phyloP scores from a whole-genome alignment of 2,329 filamentous ascomycete genomes.

The Coniochaeta prunicola region DNA sequence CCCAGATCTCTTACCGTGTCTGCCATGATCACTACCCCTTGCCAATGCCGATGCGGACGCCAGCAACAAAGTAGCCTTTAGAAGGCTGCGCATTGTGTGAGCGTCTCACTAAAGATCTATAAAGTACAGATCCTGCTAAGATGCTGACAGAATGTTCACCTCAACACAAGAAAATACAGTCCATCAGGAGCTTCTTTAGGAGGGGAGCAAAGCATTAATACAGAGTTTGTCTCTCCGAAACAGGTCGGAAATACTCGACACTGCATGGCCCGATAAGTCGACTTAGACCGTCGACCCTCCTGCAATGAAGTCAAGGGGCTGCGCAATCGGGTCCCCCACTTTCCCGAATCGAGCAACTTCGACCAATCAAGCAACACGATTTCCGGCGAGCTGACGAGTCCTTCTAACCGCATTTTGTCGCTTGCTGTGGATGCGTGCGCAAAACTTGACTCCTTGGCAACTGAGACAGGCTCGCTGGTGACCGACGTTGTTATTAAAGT shows the following conservation, averaged over 20 bases:
- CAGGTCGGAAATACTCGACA: neutral
- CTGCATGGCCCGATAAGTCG: neutral
- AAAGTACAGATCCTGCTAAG: neutral
- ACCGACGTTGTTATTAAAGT: neutral
- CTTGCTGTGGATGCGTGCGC: neutral
- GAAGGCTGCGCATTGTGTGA: slow-evolving; percentile 25
- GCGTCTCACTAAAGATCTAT: neutral
- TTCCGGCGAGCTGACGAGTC: neutral
- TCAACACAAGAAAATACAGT: neutral
- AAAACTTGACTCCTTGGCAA: neutral
- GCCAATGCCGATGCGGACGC: slow-evolving; percentile 24
- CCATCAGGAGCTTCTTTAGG: neutral
- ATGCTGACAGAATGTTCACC: neutral
- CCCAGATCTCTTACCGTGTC: slow-evolving; percentile 9
- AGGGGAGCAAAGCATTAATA: neutral
- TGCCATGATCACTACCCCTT: slow-evolving; percentile 16
- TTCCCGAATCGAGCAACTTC: neutral
- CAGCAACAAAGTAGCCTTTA: slow-evolving; percentile 24
- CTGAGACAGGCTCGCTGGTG: no score
- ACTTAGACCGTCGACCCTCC: neutral
- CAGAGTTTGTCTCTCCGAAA: neutral
- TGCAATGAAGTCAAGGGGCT: neutral
- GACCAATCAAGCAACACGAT: neutral
- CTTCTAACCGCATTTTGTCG: neutral
- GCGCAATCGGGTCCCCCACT: neutral